phyloP scores from a whole-genome alignment of 176 grass and related monocot genomes.

The Phoenix dactylifera region DNA sequence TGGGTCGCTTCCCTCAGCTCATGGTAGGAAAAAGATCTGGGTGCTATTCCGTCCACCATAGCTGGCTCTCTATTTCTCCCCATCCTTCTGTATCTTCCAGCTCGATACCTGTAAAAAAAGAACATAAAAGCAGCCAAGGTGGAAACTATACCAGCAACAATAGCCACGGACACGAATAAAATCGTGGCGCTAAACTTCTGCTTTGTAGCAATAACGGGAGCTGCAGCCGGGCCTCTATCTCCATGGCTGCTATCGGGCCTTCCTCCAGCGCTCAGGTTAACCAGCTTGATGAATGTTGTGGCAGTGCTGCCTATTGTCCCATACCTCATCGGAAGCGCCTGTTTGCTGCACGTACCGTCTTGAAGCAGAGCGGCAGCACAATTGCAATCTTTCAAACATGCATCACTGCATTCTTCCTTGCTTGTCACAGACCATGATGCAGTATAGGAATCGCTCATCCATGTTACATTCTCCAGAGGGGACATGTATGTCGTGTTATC shows the following conservation, averaged over 20 bases:
- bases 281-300: conserved; percentile 30
- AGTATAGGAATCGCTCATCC: conserved; percentile 16
- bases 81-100: background rate
- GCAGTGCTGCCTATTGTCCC: conserved; percentile 10
- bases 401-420: conserved; percentile 22
- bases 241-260: no score
- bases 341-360: conserved; percentile 16
- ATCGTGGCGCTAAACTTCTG: no score
- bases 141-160: no score
- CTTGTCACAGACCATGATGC: background rate
- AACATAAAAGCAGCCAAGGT: no score
- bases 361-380: conserved; percentile 19
- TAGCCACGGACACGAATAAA: no score
- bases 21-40: conserved; percentile 15
- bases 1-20: conserved; percentile 22
- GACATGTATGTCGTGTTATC: conserved; percentile 7
- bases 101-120: no score
- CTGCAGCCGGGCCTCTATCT: no score
- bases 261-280: background rate
- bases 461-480: conserved; percentile 2
- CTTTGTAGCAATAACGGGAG: no score
- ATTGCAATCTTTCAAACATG: conserved; percentile 29
- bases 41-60: conserved; percentile 12
- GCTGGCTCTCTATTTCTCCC: background rate
- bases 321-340: conserved; percentile 31